Evolutionary conservation across 139 green algal species (phyloP).

Genomic region (Closterium sp.): DNA sequence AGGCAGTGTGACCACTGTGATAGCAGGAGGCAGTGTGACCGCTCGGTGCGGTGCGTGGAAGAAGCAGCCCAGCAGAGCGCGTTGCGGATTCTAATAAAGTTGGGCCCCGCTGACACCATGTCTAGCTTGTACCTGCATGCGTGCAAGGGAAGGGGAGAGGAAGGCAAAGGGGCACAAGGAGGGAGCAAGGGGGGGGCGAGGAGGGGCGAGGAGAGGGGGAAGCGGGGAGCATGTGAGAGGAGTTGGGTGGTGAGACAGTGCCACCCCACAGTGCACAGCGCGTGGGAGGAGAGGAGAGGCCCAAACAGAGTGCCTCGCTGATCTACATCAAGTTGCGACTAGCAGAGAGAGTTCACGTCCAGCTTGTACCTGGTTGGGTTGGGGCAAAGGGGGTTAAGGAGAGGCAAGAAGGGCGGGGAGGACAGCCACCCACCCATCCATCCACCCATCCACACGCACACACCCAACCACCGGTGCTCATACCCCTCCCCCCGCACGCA

Average conservation of each 20-base stretch:
- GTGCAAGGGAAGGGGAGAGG: background rate
- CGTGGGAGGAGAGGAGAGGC: background rate
- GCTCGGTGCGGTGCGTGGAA: too few relatives aligned
- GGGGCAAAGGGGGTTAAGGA: background rate
- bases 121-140: constrained; percentile 87
- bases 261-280: background rate
- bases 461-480: too few relatives aligned
- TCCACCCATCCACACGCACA: too few relatives aligned
- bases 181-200: background rate
- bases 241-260: background rate
- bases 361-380: background rate
- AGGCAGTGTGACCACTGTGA: too few relatives aligned
- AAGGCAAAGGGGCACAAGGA: background rate
- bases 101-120: constrained; percentile 78
- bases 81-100: constrained; percentile 88
- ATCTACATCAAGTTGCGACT: background rate
- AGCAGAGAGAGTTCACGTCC: background rate
- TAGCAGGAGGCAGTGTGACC: too few relatives aligned
- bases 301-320: background rate
- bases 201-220: background rate
- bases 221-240: background rate
- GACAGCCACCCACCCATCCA: too few relatives aligned
- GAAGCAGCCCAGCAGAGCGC: constrained; percentile 64
- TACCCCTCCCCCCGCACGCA: too few relatives aligned
- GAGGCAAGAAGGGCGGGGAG: background rate